Percentiles rank a stretch among this genome's conserved stretches.
Conservation (phyloP, 1,139 yeast species). For the Blastobotrys persicus region DNA sequence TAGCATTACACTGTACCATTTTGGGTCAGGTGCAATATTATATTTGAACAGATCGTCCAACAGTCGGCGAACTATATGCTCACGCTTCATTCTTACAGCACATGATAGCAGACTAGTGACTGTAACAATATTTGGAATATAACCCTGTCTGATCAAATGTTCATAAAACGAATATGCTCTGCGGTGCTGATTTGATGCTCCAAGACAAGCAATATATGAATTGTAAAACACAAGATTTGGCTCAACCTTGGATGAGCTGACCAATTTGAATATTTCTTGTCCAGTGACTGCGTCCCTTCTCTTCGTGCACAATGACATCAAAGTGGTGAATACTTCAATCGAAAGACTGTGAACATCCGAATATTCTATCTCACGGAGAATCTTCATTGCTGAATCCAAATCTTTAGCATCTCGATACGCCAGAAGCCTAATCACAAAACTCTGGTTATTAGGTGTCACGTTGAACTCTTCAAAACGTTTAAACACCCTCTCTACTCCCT, state of each 20-base stretch:
- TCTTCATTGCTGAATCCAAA: conserved; percentile 32
- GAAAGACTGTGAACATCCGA: background rate
- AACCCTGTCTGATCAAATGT: conserved; percentile 22
- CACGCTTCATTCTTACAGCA: conserved; percentile 20
- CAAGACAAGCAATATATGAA: conserved; percentile 29
- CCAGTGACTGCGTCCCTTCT: background rate
- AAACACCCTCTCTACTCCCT: conserved; percentile 46
- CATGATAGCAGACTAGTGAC: conserved; percentile 29
- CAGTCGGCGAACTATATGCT: conserved; percentile 6
- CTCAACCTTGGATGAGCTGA: conserved; percentile 16
- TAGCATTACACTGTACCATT: conserved; percentile 30
- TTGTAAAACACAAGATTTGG: conserved; percentile 33
- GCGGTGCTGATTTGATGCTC: conserved; percentile 22
- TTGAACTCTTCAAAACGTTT: conserved; percentile 39
- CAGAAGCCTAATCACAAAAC: conserved; percentile 31
- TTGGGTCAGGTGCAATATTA: conserved; percentile 25
- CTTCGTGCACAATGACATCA: conserved; percentile 7
- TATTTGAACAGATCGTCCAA: conserved; percentile 16
- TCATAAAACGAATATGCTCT: conserved; percentile 25
- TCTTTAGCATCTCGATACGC: conserved; percentile 34
- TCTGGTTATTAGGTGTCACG: conserved; percentile 34
- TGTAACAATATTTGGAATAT: conserved; percentile 27
- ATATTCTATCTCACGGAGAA: conserved; percentile 31
- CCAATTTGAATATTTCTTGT: background rate
- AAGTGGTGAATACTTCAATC: conserved; percentile 4